These are phyloP conservation scores for Suhomyces bribrorum DNA, from an alignment of 1,139 yeast species.

Conservation along the genomic window DNA sequence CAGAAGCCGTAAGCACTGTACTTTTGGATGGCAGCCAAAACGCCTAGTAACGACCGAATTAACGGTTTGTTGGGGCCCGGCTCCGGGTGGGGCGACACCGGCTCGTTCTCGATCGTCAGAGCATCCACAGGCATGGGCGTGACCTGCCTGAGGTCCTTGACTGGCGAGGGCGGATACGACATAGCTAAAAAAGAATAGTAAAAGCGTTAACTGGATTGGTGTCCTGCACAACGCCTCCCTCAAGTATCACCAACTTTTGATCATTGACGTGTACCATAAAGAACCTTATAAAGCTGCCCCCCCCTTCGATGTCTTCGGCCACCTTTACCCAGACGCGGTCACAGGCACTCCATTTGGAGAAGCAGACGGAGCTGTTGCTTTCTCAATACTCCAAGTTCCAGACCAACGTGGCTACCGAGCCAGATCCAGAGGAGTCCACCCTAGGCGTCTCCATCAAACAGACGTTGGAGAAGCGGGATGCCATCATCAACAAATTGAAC, in stretches of 20 bases:
- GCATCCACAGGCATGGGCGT: slow-evolving; percentile 11
- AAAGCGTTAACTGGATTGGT: not conserved
- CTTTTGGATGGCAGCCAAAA: slow-evolving; percentile 42
- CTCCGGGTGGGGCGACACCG: not conserved
- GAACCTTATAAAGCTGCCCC: not conserved
- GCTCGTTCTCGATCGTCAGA: slow-evolving; percentile 2
- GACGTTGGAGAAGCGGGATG: slow-evolving; percentile 35
- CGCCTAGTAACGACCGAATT: slow-evolving; percentile 1
- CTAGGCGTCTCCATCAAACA: slow-evolving; percentile 53
- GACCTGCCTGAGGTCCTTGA: slow-evolving; percentile 5
- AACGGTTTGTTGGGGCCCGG: slow-evolving; percentile 1
- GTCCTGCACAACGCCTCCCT: slow-evolving; percentile 3
- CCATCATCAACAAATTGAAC: slow-evolving; percentile 33
- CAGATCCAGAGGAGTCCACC: slow-evolving; percentile 68
- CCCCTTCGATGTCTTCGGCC: slow-evolving; percentile 34
- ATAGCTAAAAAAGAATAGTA: not conserved
- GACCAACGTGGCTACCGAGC: slow-evolving; percentile 23
- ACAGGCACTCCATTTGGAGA: slow-evolving; percentile 43
- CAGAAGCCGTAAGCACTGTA: slow-evolving; percentile 63
- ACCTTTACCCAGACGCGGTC: slow-evolving; percentile 42
- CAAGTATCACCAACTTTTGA: not conserved
- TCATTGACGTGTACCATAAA: slow-evolving; percentile 4
- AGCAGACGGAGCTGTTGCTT: slow-evolving; percentile 42
- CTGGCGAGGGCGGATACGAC: slow-evolving; percentile 4
- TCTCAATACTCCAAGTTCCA: slow-evolving; percentile 39